Percentiles rank a stretch among this genome's conserved stretches.
Evolutionary conservation across 148 eudicot genomes (phyloP).

Genomic region (Silene uniflora): DNA sequence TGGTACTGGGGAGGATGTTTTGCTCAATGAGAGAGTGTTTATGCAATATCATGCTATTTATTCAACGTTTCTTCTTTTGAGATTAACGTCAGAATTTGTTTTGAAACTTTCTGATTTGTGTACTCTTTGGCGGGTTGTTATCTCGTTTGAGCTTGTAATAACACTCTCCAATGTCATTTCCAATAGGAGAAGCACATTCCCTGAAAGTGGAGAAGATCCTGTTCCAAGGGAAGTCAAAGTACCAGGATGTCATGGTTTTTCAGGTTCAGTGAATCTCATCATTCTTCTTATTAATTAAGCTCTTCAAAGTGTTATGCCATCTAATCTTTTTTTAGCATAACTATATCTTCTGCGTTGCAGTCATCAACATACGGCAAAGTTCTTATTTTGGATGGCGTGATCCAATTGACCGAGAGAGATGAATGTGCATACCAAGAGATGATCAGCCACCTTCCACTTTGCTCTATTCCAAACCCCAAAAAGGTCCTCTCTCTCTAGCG

Average conservation of each 20-base stretch:
- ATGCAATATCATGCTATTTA: background rate
- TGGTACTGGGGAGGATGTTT: no score
- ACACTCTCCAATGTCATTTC: background rate
- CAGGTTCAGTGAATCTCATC: constrained; percentile 41
- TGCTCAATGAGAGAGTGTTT: background rate
- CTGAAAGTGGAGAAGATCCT: constrained; percentile 82
- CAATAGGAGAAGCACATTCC: constrained; percentile 91
- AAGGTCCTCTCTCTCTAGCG: constrained; percentile 44
- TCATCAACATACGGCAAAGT: constrained; percentile 92
- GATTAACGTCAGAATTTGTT: background rate
- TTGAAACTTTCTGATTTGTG: background rate
- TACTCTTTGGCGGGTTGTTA: background rate
- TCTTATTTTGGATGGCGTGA: constrained; percentile 90
- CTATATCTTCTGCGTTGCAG: constrained; percentile 40
- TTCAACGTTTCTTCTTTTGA: background rate
- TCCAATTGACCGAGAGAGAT: constrained; percentile 96
- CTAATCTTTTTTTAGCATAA: constrained; percentile 2
- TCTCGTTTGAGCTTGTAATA: no score
- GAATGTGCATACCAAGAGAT: constrained; percentile 98
- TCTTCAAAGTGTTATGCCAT: background rate
- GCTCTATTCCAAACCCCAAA: constrained; percentile 90
- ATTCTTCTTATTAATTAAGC: background rate
- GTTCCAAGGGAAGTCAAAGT: constrained; percentile 78
- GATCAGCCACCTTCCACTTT: constrained; percentile 88
- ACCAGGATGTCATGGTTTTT: constrained; percentile 87